A percentile compares a stretch with the other conserved stretches of the same genome.
These are phyloP conservation scores for Exophiala spinifera DNA, from an alignment of 2,329 filamentous ascomycete species.

Conservation along the genomic window DNA sequence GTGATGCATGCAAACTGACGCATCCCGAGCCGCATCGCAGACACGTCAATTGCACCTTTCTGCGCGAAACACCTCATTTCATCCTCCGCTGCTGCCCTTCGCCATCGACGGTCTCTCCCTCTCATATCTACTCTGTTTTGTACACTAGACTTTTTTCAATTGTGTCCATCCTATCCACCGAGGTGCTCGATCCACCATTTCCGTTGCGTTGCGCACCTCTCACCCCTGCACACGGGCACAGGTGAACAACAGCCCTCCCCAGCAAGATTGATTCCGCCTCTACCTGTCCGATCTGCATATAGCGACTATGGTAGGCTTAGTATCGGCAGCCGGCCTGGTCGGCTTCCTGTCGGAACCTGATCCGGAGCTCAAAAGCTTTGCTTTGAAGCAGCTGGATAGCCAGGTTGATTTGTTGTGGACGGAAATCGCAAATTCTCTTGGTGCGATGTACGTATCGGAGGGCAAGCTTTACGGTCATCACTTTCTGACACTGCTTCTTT, in stretches of 20 bases:
- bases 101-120: conserved; percentile 7
- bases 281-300: conserved; percentile 4
- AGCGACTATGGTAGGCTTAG: conserved; percentile 76
- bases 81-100: conserved; percentile 7
- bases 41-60: conserved; percentile 13
- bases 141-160: conserved; percentile 25
- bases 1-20: conserved; percentile 7
- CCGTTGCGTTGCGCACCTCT: conserved; percentile 7
- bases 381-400: conserved; percentile 89
- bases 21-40: conserved; percentile 3
- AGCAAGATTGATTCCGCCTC: background rate
- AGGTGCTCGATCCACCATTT: background rate
- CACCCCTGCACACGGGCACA: conserved; percentile 15
- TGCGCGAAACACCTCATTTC: conserved; percentile 19
- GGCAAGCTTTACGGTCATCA: conserved; percentile 20
- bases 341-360: conserved; percentile 95
- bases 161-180: conserved; percentile 8
- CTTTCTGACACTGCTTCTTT: conserved; percentile 22
- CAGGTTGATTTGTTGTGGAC: conserved; percentile 98
- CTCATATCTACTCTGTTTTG: conserved; percentile 13
- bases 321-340: conserved; percentile 89
- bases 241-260: background rate
- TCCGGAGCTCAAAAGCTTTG: conserved; percentile 89
- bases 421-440: conserved; percentile 87
- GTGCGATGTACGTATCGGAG: conserved; percentile 72